Conservation (phyloP, 208 protist species). For the Kentomonas sorsogonicus region DNA sequence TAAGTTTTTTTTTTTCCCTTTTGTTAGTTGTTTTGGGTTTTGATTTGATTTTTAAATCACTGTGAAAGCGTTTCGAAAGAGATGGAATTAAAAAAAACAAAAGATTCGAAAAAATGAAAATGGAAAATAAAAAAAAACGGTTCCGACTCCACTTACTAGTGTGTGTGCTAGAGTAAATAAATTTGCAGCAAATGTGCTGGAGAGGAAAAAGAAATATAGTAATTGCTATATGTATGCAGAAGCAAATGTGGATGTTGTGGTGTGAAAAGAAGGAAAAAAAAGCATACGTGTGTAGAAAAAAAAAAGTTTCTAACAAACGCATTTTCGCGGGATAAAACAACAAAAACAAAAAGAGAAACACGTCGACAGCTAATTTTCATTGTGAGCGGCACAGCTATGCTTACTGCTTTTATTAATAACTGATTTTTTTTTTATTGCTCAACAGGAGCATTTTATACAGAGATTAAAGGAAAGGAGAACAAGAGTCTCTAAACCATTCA, state of each 20-base stretch:
- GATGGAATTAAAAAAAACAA: neutral
- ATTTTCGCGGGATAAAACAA: slow-evolving; percentile 7
- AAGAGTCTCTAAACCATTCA: neutral
- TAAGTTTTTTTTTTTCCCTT: slow-evolving; percentile 7
- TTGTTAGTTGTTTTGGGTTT: slow-evolving; percentile 5
- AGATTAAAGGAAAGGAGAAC: neutral
- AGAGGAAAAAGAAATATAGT: neutral
- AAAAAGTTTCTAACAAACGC: neutral
- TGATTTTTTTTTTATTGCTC: no score
- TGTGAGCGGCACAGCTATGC: no score
- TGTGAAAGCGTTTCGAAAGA: slow-evolving; percentile 12
- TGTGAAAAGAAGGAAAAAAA: neutral
- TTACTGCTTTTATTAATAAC: neutral
- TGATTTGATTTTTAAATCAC: slow-evolving; percentile 6
- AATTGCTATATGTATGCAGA: neutral
- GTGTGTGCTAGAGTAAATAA: slow-evolving; percentile 6
- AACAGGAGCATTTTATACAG: neutral
- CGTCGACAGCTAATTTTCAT: slow-evolving; percentile 2
- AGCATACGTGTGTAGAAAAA: neutral
- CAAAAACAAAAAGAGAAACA: neutral
- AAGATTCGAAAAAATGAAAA: neutral
- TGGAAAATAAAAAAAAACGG: neutral
- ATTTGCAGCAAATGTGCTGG: neutral
- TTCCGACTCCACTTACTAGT: slow-evolving; percentile 3
- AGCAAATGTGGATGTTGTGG: neutral